Evolutionary conservation across 208 protist species (phyloP).

Genomic region (Wallacemonas rigidus): DNA sequence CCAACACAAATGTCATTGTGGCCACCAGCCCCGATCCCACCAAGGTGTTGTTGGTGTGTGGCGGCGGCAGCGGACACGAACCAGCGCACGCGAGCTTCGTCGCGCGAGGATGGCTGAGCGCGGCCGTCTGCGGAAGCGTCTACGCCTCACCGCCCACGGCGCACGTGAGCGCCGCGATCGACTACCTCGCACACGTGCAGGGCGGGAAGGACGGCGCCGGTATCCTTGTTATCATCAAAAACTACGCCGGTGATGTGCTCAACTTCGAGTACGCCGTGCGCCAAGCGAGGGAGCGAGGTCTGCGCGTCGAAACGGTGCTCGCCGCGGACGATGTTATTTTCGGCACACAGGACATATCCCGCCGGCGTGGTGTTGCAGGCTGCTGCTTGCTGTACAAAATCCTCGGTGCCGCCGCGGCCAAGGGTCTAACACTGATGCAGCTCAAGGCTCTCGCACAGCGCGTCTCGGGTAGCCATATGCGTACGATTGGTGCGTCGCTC

Average conservation of each 20-base stretch:
- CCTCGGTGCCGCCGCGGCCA: slow-evolving; percentile 61
- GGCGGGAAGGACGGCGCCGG: slow-evolving; percentile 45
- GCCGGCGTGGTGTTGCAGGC: slow-evolving; percentile 83
- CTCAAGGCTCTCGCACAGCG: slow-evolving; percentile 45
- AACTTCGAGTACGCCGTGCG: slow-evolving; percentile 89
- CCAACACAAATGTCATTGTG: slow-evolving; percentile 56
- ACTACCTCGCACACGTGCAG: slow-evolving; percentile 46
- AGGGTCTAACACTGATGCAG: slow-evolving; percentile 49
- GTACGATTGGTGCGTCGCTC: slow-evolving; percentile 75
- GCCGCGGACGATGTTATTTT: slow-evolving; percentile 87
- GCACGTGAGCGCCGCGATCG: slow-evolving; percentile 80
- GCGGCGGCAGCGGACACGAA: slow-evolving; percentile 92
- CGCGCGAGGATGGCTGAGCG: slow-evolving; percentile 86
- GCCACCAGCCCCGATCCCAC: slow-evolving; percentile 31
- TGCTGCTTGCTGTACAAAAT: slow-evolving; percentile 89
- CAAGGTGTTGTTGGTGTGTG: slow-evolving; percentile 76
- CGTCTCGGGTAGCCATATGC: slow-evolving; percentile 48
- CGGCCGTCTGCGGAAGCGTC: slow-evolving; percentile 87
- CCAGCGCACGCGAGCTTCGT: slow-evolving; percentile 87
- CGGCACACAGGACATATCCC: slow-evolving; percentile 31
- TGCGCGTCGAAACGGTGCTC: slow-evolving; percentile 71
- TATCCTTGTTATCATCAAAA: slow-evolving; percentile 92
- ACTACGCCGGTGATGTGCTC: slow-evolving; percentile 92
- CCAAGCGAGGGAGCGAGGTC: slow-evolving; percentile 47
- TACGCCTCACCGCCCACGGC: slow-evolving; percentile 83